phyloP scores from a whole-genome alignment of 1,284 basidiomycete genomes.

The Boletus smithii region DNA sequence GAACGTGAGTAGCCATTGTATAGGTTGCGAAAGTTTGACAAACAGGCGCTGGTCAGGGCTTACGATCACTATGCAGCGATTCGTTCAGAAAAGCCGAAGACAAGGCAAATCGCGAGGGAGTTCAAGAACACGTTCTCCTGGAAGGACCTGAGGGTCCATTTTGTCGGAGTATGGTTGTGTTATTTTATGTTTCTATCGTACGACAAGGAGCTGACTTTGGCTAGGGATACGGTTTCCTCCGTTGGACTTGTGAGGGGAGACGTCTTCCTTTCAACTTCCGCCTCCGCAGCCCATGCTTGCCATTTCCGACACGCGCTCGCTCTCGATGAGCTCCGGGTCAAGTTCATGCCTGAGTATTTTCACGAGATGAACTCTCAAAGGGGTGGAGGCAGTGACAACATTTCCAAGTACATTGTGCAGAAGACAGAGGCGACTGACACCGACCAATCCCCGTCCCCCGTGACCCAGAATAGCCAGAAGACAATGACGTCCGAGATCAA shows the following conservation, averaged over 20 bases:
- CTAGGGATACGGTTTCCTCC: constrained; percentile 41
- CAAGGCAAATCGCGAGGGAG: too few species aligned
- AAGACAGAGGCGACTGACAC: too few species aligned
- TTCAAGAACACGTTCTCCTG: constrained; percentile 33
- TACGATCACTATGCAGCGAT: constrained; percentile 33
- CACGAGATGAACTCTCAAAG: constrained; percentile 6
- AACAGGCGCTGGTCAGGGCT: constrained; percentile 25
- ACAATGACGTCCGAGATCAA: neutral
- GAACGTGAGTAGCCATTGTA: constrained; percentile 1
- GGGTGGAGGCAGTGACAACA: neutral
- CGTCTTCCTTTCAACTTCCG: constrained; percentile 15
- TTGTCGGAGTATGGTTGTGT: constrained; percentile 37
- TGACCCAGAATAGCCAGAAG: neutral
- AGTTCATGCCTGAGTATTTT: constrained; percentile 38
- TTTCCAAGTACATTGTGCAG: neutral
- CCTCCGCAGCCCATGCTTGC: constrained; percentile 23
- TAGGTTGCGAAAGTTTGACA: neutral
- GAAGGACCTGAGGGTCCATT: constrained; percentile 29
- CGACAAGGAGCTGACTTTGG: neutral
- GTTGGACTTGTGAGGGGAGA: constrained; percentile 23
- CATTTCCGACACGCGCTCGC: constrained; percentile 38
- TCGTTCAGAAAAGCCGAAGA: too few species aligned
- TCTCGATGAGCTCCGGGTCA: constrained; percentile 36
- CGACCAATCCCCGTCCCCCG: neutral
- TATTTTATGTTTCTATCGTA: neutral